These are phyloP conservation scores for Wolfiporia cocos DNA, from an alignment of 1,284 basidiomycete species.

Conservation along the genomic window DNA sequence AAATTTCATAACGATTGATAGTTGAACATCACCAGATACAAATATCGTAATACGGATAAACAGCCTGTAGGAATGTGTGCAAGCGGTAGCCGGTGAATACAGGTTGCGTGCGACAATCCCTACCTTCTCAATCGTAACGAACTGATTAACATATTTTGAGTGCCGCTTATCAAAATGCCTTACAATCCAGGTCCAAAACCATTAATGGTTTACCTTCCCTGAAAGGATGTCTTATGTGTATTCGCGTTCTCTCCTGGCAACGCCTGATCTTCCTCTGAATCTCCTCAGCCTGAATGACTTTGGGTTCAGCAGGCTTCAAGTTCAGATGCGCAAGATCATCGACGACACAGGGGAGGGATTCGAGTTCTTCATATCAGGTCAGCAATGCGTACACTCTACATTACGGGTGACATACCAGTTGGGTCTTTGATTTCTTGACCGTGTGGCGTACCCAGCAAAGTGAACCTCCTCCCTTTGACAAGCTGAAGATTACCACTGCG, in stretches of 20 bases:
- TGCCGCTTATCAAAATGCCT: too few species aligned
- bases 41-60: conserved; percentile 82
- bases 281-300: conserved; percentile 59
- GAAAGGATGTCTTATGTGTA: conserved; percentile 74
- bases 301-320: conserved; percentile 54
- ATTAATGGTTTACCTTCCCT: conserved; percentile 74
- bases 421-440: conserved; percentile 82
- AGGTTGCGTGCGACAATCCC: conserved; percentile 35
- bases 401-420: conserved; percentile 29
- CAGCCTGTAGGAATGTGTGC: conserved; percentile 76
- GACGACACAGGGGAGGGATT: conserved; percentile 62
- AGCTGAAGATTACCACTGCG: conserved; percentile 55
- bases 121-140: too few species aligned
- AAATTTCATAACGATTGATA: background rate
- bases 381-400: conserved; percentile 2
- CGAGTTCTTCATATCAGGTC: conserved; percentile 40
- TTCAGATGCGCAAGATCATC: conserved; percentile 82
- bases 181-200: conserved; percentile 88
- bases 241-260: conserved; percentile 55
- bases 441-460: conserved; percentile 76
- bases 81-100: conserved; percentile 81
- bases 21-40: conserved; percentile 62
- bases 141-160: too few species aligned
- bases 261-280: conserved; percentile 78
- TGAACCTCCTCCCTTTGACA: conserved; percentile 64